phyloP scores from a whole-genome alignment of 257 asterid genomes.

The Scutellaria baicalensis region DNA sequence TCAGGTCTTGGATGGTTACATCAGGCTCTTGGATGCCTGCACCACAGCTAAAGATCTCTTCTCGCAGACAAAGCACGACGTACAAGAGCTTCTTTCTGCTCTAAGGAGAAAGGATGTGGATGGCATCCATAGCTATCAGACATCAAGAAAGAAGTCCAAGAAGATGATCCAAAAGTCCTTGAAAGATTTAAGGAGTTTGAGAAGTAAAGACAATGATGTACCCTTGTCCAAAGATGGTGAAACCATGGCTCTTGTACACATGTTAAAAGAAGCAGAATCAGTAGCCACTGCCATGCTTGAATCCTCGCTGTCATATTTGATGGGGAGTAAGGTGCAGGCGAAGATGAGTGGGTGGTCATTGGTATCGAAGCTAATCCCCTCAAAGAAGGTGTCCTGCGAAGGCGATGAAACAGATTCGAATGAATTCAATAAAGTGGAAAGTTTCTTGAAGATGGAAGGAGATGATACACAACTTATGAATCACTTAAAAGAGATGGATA shows the following conservation, averaged over 20 bases:
- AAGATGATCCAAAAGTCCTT: constrained; percentile 16
- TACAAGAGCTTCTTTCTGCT: constrained; percentile 28
- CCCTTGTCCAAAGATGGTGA: constrained; percentile 1
- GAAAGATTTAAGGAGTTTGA: constrained; percentile 17
- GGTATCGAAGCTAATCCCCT: constrained; percentile 23
- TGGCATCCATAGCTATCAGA: constrained; percentile 2
- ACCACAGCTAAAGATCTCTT: constrained; percentile 20
- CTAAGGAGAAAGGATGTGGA: constrained; percentile 18
- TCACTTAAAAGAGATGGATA: constrained; percentile 27
- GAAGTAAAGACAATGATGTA: not conserved
- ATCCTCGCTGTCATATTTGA: constrained; percentile 12
- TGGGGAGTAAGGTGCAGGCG: constrained; percentile 9
- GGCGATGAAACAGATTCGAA: constrained; percentile 12
- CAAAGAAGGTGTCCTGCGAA: not conserved
- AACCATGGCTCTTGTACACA: constrained; percentile 4
- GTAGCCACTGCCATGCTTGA: constrained; percentile 11
- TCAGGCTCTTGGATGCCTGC: constrained; percentile 30
- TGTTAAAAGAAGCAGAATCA: constrained; percentile 22
- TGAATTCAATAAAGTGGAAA: constrained; percentile 27
- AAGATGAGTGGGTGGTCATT: constrained; percentile 25
- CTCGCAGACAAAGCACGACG: constrained; percentile 9
- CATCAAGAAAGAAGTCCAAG: constrained; percentile 3
- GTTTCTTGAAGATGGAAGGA: constrained; percentile 11
- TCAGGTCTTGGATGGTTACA: constrained; percentile 19
- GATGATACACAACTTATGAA: constrained; percentile 6